A percentile compares a stretch with the other conserved stretches of the same genome.
Evolutionary conservation across 345 rosid genomes (phyloP).

Genomic region (Linum tenue): DNA sequence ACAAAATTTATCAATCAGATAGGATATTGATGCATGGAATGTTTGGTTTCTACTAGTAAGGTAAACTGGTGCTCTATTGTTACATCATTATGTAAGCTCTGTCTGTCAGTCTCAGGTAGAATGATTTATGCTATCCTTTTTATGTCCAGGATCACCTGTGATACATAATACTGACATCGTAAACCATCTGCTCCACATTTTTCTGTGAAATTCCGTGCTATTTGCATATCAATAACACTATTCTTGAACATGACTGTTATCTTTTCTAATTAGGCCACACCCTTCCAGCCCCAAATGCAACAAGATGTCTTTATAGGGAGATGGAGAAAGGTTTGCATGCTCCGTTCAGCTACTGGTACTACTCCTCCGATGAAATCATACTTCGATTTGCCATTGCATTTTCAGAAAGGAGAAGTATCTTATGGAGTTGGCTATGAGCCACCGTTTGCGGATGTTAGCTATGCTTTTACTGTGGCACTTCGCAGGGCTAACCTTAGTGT

Average conservation of each 20-base stretch:
- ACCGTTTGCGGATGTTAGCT: conserved; percentile 80
- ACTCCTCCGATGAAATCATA: conserved; percentile 92
- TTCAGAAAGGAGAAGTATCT: conserved; percentile 66
- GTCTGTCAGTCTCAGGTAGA: not conserved
- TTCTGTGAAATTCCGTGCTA: not conserved
- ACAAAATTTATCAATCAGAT: not conserved
- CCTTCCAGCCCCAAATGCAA: conserved; percentile 83
- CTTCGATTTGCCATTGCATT: conserved; percentile 70
- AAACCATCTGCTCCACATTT: not conserved
- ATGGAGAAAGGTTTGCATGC: conserved; percentile 92
- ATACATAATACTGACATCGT: not conserved
- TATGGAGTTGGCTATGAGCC: conserved; percentile 98
- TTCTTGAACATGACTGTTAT: conserved; percentile 17
- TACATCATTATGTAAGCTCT: not conserved
- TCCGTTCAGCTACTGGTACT: conserved; percentile 91
- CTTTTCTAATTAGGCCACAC: conserved; percentile 61
- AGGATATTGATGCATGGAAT: not conserved
- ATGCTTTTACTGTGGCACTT: conserved; percentile 93
- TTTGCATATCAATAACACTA: not conserved
- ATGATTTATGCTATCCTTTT: not conserved
- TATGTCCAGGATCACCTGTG: too few relatives aligned
- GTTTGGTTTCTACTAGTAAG: not conserved
- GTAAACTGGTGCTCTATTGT: too few relatives aligned
- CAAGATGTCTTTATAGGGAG: conserved; percentile 88
- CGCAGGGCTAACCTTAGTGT: conserved; percentile 90